These are phyloP conservation scores for Backusella circina DNA, from an alignment of 192 early-diverging fungal genomes.

Conservation along the genomic window DNA sequence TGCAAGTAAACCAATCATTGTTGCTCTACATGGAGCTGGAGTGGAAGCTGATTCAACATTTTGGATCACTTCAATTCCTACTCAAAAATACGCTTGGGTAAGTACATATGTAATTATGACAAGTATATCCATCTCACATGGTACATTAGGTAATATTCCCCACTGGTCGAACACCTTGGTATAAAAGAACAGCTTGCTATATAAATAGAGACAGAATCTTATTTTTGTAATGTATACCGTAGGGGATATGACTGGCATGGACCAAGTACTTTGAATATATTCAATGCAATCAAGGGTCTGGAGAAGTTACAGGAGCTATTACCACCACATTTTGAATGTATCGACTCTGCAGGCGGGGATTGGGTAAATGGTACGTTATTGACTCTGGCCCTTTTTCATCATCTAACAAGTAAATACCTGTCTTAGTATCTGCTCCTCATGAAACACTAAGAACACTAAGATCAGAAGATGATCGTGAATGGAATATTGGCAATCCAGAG, in stretches of 20 bases:
- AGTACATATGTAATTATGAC: too few species aligned
- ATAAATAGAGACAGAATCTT: too few species aligned
- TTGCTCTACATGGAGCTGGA: constrained; percentile 74
- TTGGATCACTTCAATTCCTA: constrained; percentile 56
- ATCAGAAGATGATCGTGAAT: neutral
- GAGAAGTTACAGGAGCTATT: neutral
- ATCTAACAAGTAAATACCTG: neutral
- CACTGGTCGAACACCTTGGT: constrained; percentile 71
- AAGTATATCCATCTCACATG: neutral
- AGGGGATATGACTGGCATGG: constrained; percentile 85
- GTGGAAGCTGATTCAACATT: constrained; percentile 55
- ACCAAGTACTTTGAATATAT: constrained; percentile 57
- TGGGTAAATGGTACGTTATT: constrained; percentile 9
- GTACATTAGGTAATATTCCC: constrained; percentile 48
- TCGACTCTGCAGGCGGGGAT: neutral
- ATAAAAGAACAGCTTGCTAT: neutral
- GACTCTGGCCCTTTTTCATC: neutral
- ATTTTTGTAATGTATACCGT: neutral
- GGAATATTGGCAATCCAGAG: neutral
- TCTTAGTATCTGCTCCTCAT: neutral
- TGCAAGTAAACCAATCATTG: constrained; percentile 44
- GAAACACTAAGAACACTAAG: neutral
- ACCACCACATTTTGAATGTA: neutral
- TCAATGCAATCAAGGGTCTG: constrained; percentile 51
- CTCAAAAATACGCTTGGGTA: constrained; percentile 65